phyloP scores from a whole-genome alignment of 306 rosid species.

The Gleditsia sinensis region DNA sequence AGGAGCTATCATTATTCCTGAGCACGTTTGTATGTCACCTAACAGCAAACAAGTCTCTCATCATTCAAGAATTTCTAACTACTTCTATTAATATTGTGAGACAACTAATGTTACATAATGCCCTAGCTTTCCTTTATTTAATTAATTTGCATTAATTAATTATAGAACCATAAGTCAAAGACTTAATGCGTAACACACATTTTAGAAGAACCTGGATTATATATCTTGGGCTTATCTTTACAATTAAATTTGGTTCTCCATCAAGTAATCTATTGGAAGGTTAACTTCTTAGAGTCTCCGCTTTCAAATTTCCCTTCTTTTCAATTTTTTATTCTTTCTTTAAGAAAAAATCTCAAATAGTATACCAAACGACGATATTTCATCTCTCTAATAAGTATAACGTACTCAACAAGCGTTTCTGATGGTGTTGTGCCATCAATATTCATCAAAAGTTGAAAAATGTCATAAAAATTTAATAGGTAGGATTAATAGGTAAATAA shows the following conservation, averaged over 20 bases:
- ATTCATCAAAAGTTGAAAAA: not conserved
- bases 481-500: not conserved
- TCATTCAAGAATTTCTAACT: constrained; percentile 33
- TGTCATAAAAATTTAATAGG: not conserved
- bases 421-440: not conserved
- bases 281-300: not conserved
- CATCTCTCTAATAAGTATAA: not conserved
- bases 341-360: constrained; percentile 30
- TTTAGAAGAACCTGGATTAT: not conserved
- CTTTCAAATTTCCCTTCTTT: not conserved
- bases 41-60: constrained; percentile 52
- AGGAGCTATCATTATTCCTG: constrained; percentile 47
- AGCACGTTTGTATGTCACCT: constrained; percentile 61
- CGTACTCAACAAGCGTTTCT: not conserved
- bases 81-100: constrained; percentile 32
- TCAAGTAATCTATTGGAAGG: not conserved
- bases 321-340: not conserved
- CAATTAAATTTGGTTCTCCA: too few species aligned
- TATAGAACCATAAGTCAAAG: constrained; percentile 1
- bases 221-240: too few species aligned
- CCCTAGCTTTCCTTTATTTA: constrained; percentile 32
- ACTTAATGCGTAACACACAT: not conserved
- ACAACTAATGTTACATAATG: constrained; percentile 37
- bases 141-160: too few species aligned
- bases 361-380: not conserved